Evolutionary conservation across 2,329 filamentous ascomycete genomes (phyloP).

Genomic region (Penicillium sumatraense): DNA sequence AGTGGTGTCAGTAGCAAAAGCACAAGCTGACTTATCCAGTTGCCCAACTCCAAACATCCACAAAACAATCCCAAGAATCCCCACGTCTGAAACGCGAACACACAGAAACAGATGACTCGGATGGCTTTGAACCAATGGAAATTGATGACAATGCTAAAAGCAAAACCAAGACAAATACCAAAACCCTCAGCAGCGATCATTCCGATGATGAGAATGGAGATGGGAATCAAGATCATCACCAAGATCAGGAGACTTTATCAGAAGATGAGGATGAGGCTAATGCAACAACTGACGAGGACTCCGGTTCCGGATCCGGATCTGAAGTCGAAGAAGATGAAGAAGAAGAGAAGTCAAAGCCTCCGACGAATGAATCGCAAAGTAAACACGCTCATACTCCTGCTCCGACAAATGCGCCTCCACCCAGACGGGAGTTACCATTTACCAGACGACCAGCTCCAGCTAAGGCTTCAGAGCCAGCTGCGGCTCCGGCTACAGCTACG

Average conservation of each 20-base stretch:
- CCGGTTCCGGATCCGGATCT: neutral
- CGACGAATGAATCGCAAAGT: too few relatives aligned
- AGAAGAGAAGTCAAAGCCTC: too few relatives aligned
- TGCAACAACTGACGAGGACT: conserved; percentile 38
- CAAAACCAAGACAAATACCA: too few relatives aligned
- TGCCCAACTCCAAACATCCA: conserved; percentile 29
- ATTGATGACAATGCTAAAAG: too few relatives aligned
- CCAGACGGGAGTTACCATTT: conserved; percentile 50
- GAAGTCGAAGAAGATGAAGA: neutral
- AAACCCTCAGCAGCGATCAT: conserved; percentile 9
- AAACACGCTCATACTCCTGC: too few relatives aligned
- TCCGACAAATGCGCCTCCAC: conserved; percentile 38
- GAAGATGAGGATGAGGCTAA: conserved; percentile 38
- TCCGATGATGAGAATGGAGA: conserved; percentile 31
- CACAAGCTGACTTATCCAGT: conserved; percentile 21
- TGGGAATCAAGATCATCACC: conserved; percentile 34
- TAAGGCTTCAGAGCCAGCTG: neutral
- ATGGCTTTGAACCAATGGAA: conserved; percentile 45
- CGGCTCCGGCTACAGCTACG: neutral
- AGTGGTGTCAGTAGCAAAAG: too few relatives aligned
- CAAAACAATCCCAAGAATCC: conserved; percentile 15
- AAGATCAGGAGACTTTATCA: too few relatives aligned
- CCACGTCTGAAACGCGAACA: conserved; percentile 34
- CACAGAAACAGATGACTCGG: conserved; percentile 34
- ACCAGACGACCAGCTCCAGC: conserved; percentile 22